Conservation (phyloP, 352 stramenopile genomes). For the Globisporangium cylindrosporum region DNA sequence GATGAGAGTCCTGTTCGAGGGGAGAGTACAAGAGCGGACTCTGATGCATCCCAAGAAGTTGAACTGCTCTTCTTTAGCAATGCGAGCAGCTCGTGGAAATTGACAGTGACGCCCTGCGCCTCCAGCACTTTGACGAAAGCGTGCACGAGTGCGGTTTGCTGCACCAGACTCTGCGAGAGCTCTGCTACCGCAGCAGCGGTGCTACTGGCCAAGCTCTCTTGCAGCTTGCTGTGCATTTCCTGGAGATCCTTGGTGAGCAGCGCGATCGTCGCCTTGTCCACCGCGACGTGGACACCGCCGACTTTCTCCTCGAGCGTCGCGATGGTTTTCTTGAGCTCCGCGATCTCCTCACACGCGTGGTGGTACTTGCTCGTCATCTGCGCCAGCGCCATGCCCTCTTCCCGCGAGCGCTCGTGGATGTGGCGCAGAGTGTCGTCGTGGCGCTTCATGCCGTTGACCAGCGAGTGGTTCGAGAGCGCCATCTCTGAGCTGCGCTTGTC, state of each 20-base stretch:
- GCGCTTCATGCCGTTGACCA: constrained; percentile 67
- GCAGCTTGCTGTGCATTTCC: constrained; percentile 32
- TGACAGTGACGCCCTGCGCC: constrained; percentile 25
- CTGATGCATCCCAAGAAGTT: background rate
- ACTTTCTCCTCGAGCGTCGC: constrained; percentile 63
- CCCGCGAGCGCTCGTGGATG: constrained; percentile 48
- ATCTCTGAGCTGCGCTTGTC: constrained; percentile 41
- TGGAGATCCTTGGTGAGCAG: constrained; percentile 59
- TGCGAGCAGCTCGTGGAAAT: constrained; percentile 31
- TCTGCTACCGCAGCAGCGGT: constrained; percentile 1
- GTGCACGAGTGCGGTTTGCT: constrained; percentile 22
- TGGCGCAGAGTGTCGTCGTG: constrained; percentile 73
- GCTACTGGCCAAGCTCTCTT: background rate
- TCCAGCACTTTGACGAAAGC: constrained; percentile 38
- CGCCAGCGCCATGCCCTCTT: constrained; percentile 46
- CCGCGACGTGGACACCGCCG: constrained; percentile 58
- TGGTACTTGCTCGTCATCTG: constrained; percentile 63
- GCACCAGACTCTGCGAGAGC: background rate
- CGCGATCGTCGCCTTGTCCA: constrained; percentile 63
- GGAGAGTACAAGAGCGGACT: background rate
- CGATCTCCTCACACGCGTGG: constrained; percentile 67
- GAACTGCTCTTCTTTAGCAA: constrained; percentile 8
- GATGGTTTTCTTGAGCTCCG: constrained; percentile 69
- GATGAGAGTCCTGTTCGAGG: background rate
- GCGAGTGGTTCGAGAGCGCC: constrained; percentile 44